These are phyloP conservation scores for Phytophthora multivora DNA, from an alignment of 352 stramenopile genomes.

Conservation along the genomic window DNA sequence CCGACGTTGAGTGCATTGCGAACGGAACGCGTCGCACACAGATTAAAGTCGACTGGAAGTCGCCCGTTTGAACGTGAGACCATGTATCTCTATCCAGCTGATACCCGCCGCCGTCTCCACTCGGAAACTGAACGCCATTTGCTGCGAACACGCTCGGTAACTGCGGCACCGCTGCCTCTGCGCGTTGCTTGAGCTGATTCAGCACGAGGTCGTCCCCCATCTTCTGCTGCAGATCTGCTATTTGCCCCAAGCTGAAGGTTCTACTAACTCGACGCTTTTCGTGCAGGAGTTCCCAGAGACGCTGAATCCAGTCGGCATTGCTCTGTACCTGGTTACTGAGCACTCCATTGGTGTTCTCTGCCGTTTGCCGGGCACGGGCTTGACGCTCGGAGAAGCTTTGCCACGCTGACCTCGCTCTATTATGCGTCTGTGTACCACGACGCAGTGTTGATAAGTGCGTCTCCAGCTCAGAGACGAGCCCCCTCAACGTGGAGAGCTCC, in stretches of 20 bases:
- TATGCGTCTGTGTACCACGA: background rate
- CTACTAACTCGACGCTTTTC: slow-evolving; percentile 3
- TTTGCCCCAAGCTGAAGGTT: background rate
- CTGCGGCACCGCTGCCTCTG: background rate
- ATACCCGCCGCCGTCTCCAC: background rate
- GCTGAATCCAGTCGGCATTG: slow-evolving; percentile 42
- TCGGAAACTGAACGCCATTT: slow-evolving; percentile 4
- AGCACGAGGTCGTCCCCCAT: slow-evolving; percentile 6
- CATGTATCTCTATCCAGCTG: slow-evolving; percentile 9
- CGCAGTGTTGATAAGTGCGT: background rate
- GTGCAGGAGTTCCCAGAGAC: slow-evolving; percentile 30
- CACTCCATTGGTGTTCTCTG: slow-evolving; percentile 6
- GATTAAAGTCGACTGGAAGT: slow-evolving; percentile 8
- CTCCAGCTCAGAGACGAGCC: slow-evolving; percentile 26
- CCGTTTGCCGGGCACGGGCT: slow-evolving; percentile 1
- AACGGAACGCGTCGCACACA: slow-evolving; percentile 24
- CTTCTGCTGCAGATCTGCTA: slow-evolving; percentile 13
- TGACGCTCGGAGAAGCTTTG: slow-evolving; percentile 23
- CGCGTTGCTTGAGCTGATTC: slow-evolving; percentile 12
- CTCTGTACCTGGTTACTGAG: slow-evolving; percentile 12
- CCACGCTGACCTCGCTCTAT: slow-evolving; percentile 8
- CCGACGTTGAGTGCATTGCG: slow-evolving; percentile 19
- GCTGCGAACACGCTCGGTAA: slow-evolving; percentile 5
- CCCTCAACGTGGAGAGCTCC: slow-evolving; percentile 19
- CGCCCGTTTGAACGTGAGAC: slow-evolving; percentile 12